Base-by-base conservation (phyloP, 129 eudicot genomes). In the Dittrichia graveolens region DNA sequence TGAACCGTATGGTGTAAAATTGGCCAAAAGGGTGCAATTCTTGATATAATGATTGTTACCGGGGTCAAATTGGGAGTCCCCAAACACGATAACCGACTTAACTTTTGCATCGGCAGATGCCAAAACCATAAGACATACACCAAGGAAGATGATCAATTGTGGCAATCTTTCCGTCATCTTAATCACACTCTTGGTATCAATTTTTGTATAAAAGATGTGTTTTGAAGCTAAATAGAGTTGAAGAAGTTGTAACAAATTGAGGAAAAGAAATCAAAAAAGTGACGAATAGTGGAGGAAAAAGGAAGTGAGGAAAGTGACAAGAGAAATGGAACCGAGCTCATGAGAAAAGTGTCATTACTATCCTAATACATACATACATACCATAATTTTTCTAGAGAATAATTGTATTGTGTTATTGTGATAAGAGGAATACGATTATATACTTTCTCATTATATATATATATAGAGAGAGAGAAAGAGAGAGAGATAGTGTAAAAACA, bases 41-140 rank as follows among this genome's bases (percentile, higher is more conserved):
- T n/a, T 65, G 81, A 69, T 50, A 56, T 18, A 88, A 13, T 65
- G 78, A 66, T 88, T 88, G 68, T 83, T 88, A 5, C 95, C 95
- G 8, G 88, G 81, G 15, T 88, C 95, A 53, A 85, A 83, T 39
- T 83, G 80, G 3, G 95, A 88, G 69, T 88, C 95, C 0, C 95
- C 95, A 31, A 88, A 88, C 8, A 72, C 47, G 45, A 82, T 80
- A 62, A 85, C 47, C 0, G 90, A 77, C 49, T 75, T 80, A 62
- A 83, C 70, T 12, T 72, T 37, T 42, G 65, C 60, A 38, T 71
- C 18, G 55, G 41, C 71, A 3, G 16, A 71, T 10, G 60, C 18
- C 34, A 13, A 62, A 12, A 49, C 45, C 49, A 8, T 37, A 71
- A 61, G 58, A 37, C 71, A 18, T 53, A 71, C 46, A 70, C 31